phyloP scores from a whole-genome alignment of 352 stramenopile species.

The Phytophthora quininea region DNA sequence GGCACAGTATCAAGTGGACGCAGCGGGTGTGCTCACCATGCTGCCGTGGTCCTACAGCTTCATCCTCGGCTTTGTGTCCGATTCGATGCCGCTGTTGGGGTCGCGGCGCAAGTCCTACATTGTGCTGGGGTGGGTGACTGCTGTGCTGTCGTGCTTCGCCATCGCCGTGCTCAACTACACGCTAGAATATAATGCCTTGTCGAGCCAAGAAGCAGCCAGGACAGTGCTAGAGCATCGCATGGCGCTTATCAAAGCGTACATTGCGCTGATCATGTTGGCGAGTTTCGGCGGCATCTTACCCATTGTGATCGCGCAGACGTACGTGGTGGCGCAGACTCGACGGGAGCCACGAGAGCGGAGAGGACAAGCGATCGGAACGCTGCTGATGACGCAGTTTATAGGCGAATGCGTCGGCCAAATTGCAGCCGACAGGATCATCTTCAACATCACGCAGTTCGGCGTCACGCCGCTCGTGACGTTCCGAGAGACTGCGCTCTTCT shows the following conservation, averaged over 20 bases:
- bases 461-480: conserved; percentile 53
- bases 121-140: conserved; percentile 51
- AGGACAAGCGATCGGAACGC: conserved; percentile 46
- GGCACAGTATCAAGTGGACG: conserved; percentile 37
- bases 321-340: conserved; percentile 65
- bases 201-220: conserved; percentile 22
- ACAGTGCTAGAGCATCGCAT: conserved; percentile 23
- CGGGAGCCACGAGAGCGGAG: conserved; percentile 40
- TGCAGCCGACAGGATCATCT: conserved; percentile 54
- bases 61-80: conserved; percentile 58
- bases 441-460: conserved; percentile 52
- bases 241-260: conserved; percentile 45
- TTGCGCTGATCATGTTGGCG: conserved; percentile 51
- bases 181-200: conserved; percentile 46
- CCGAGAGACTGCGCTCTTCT: conserved; percentile 50
- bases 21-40: conserved; percentile 42
- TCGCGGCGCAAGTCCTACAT: conserved; percentile 63
- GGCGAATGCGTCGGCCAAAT: conserved; percentile 56
- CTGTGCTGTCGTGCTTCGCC: conserved; percentile 48
- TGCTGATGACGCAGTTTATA: conserved; percentile 57
- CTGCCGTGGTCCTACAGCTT: conserved; percentile 60
- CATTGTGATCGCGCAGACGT: conserved; percentile 57
- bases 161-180: conserved; percentile 64
- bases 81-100: conserved; percentile 51
- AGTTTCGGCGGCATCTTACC: conserved; percentile 58